Conservation (phyloP, 2,329 filamentous ascomycete species). For the Colletotrichum lupini region DNA sequence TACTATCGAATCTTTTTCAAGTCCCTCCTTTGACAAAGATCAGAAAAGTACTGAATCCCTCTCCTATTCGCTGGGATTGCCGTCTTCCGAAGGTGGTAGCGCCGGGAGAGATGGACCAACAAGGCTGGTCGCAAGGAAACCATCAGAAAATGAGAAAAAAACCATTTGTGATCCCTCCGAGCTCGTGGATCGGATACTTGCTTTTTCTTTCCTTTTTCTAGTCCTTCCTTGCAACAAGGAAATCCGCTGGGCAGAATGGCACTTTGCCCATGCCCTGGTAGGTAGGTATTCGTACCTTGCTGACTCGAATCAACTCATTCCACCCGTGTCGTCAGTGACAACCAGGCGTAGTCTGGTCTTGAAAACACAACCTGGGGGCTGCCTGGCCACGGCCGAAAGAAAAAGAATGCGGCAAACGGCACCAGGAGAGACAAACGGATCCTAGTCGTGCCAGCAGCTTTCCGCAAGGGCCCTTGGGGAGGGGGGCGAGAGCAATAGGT, state of each 20-base stretch:
- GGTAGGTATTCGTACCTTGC: neutral
- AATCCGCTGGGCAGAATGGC: conserved; percentile 14
- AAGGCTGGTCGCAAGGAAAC: neutral
- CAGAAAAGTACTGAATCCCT: neutral
- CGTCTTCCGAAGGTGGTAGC: neutral
- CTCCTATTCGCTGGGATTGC: conserved; percentile 11
- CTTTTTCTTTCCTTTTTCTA: neutral
- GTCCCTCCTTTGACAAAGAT: neutral
- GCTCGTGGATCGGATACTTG: conserved; percentile 19
- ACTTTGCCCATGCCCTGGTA: neutral
- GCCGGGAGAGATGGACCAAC: neutral
- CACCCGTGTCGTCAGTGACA: conserved; percentile 15
- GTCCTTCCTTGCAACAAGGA: neutral
- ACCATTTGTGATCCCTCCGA: neutral
- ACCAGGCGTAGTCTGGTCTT: neutral
- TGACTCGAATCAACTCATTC: conserved; percentile 25
- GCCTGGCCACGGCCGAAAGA: neutral
- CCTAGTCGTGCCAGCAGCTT: no score
- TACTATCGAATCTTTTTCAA: neutral
- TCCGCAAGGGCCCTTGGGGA: neutral
- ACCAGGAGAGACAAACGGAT: neutral
- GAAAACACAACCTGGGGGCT: no score
- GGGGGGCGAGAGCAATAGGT: no score
- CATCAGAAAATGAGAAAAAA: neutral
- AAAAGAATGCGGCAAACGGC: neutral